Conservation (phyloP, 2,329 filamentous ascomycete genomes). For the Dactylella cylindrospora region DNA sequence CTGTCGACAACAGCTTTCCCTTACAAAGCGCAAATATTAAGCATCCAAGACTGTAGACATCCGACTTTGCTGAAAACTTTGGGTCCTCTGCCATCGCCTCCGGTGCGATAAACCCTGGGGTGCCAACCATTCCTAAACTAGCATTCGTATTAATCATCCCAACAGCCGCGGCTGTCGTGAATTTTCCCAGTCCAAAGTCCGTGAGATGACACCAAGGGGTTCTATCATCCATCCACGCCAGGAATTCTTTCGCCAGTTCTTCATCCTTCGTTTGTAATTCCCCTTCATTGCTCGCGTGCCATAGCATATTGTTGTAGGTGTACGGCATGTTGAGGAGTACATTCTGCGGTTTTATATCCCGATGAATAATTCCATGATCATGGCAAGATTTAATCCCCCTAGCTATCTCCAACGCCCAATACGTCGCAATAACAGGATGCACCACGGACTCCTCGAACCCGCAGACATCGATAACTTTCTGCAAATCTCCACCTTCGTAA, state of each 20-base stretch:
- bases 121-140: constrained; percentile 8
- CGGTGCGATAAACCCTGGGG: constrained; percentile 10
- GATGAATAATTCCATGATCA: constrained; percentile 27
- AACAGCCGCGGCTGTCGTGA: not conserved
- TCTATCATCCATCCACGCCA: constrained; percentile 8
- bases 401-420: constrained; percentile 27
- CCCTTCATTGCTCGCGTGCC: not conserved
- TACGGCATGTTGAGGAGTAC: constrained; percentile 15
- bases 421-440: constrained; percentile 28
- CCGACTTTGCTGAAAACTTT: constrained; percentile 16
- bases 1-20: not conserved
- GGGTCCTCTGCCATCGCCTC: not conserved
- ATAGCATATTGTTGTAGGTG: constrained; percentile 17
- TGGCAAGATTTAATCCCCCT: constrained; percentile 32
- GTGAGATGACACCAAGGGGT: constrained; percentile 31
- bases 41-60: constrained; percentile 30
- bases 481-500: constrained; percentile 25
- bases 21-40: constrained; percentile 17
- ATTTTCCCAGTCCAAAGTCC: constrained; percentile 30
- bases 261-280: constrained; percentile 1
- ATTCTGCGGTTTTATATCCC: constrained; percentile 27
- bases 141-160: not conserved
- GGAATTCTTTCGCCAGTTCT: not conserved
- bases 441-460: constrained; percentile 3
- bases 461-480: constrained; percentile 10